A percentile compares a stretch with the other conserved stretches of the same genome.
These are phyloP conservation scores for Carpinus fangiana DNA, from an alignment of 306 rosid species.

Conservation along the genomic window DNA sequence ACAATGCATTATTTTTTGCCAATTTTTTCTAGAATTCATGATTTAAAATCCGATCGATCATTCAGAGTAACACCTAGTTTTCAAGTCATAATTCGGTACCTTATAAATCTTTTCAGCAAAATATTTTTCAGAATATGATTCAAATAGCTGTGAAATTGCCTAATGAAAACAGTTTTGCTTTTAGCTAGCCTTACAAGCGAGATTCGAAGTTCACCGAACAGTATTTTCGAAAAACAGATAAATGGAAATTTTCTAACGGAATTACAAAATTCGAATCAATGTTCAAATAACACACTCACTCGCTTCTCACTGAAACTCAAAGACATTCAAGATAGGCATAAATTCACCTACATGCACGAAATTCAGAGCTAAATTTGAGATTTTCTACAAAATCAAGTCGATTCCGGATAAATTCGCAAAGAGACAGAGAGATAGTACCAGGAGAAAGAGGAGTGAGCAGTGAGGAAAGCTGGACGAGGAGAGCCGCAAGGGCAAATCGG, in stretches of 20 bases:
- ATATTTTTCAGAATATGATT: neutral
- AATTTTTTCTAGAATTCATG: neutral
- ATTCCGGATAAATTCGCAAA: slow-evolving; percentile 13
- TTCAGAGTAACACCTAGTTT: neutral
- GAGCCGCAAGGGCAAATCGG: slow-evolving; percentile 75
- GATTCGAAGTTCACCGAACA: neutral
- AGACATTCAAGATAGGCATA: neutral
- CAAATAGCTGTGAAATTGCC: neutral
- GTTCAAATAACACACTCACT: neutral
- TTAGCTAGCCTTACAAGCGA: too few relatives aligned
- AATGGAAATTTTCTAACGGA: neutral
- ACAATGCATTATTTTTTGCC: neutral
- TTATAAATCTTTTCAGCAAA: neutral
- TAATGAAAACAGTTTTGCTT: neutral
- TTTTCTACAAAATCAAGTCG: slow-evolving; percentile 11
- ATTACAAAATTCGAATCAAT: slow-evolving; percentile 4
- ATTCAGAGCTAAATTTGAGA: slow-evolving; percentile 9
- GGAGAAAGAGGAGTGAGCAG: slow-evolving; percentile 59
- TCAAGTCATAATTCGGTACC: neutral
- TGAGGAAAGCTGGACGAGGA: slow-evolving; percentile 62
- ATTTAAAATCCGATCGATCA: neutral
- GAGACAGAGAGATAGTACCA: slow-evolving; percentile 44
- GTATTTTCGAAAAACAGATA: neutral
- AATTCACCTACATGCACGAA: neutral
- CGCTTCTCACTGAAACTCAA: neutral